A percentile compares a stretch with the other conserved stretches of the same genome.
phyloP scores from a whole-genome alignment of 2,329 filamentous ascomycete species.

The Dryadomyces sulphureus region DNA sequence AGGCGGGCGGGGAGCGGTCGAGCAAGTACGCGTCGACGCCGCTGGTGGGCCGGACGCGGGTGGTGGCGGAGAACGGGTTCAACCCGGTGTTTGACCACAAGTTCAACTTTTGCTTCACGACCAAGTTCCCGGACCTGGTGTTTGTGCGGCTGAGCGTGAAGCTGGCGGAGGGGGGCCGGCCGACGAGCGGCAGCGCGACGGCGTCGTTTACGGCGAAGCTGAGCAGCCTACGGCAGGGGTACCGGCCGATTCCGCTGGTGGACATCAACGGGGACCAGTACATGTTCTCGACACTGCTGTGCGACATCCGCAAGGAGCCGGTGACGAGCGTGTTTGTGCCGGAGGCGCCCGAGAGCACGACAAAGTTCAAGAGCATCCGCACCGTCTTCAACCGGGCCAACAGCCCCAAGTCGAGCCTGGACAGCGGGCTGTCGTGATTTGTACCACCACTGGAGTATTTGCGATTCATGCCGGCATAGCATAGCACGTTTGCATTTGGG shows the following conservation, averaged over 20 bases:
- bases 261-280: slow-evolving; percentile 85
- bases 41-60: slow-evolving; percentile 50
- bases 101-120: slow-evolving; percentile 70
- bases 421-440: slow-evolving; percentile 14
- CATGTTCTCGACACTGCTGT: slow-evolving; percentile 88
- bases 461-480: background rate
- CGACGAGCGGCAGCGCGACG: slow-evolving; percentile 46
- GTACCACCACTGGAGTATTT: background rate
- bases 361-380: slow-evolving; percentile 36
- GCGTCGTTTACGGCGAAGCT: slow-evolving; percentile 91
- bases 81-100: slow-evolving; percentile 76
- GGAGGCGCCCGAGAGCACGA: slow-evolving; percentile 24
- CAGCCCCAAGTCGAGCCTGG: slow-evolving; percentile 35
- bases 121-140: slow-evolving; percentile 86
- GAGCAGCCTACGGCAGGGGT: slow-evolving; percentile 76
- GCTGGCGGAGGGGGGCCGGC: slow-evolving; percentile 64
- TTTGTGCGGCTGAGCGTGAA: slow-evolving; percentile 90
- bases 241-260: slow-evolving; percentile 79
- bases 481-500: background rate
- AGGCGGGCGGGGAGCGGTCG: slow-evolving; percentile 48
- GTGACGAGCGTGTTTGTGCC: slow-evolving; percentile 42
- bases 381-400: slow-evolving; percentile 38
- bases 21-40: slow-evolving; percentile 3
- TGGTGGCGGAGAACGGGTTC: slow-evolving; percentile 80
- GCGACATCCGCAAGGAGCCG: slow-evolving; percentile 57